Conservation (phyloP, 2,329 filamentous ascomycete genomes). For the Pseudogymnoascus sp. region DNA sequence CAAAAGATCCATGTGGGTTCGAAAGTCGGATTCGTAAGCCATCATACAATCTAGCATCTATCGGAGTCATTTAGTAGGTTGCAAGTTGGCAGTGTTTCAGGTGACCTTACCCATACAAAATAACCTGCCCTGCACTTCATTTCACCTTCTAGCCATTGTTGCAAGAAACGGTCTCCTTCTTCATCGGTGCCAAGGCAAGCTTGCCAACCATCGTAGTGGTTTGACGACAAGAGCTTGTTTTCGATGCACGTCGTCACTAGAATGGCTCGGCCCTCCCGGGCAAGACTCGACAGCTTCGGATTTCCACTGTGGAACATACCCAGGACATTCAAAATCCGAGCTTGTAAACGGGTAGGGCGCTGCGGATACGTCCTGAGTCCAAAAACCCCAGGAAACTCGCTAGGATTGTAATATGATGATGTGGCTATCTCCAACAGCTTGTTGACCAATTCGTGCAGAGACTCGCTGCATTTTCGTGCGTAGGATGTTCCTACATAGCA, state of each 20-base stretch:
- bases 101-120: slow-evolving; percentile 8
- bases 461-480: slow-evolving; percentile 1
- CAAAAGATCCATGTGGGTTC: slow-evolving; percentile 11
- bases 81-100: background rate
- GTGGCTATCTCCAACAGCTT: slow-evolving; percentile 3
- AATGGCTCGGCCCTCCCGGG: slow-evolving; percentile 2
- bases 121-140: slow-evolving; percentile 9
- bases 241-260: slow-evolving; percentile 8
- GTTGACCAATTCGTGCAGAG: slow-evolving; percentile 8
- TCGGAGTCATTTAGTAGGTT: background rate
- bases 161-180: slow-evolving; percentile 4
- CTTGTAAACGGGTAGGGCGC: slow-evolving; percentile 3
- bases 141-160: slow-evolving; percentile 9
- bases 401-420: background rate
- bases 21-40: slow-evolving; percentile 9
- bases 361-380: slow-evolving; percentile 5
- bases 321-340: slow-evolving; percentile 9
- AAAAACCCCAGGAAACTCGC: slow-evolving; percentile 6
- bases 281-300: background rate
- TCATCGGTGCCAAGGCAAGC: background rate
- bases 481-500: slow-evolving; percentile 7
- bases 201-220: slow-evolving; percentile 6
- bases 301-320: slow-evolving; percentile 11
- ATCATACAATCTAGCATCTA: slow-evolving; percentile 11
- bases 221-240: slow-evolving; percentile 2